Evolutionary conservation across 805 yeast species (phyloP).

Genomic region (Metschnikowia colocasiae): DNA sequence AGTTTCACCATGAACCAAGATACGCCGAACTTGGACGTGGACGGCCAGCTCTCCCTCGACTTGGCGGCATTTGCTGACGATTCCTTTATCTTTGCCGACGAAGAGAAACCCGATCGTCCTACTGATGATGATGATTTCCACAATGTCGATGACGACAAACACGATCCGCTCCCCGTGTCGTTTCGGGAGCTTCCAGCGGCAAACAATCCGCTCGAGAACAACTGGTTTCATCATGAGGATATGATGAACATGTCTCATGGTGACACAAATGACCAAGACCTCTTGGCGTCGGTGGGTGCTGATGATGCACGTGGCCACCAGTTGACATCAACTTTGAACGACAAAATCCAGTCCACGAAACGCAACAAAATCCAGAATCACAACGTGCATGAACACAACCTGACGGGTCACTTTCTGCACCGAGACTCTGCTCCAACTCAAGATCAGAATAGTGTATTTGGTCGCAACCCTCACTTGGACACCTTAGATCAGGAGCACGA

Average conservation of each 20-base stretch:
- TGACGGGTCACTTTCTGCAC: not conserved
- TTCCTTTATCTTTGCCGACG: slow-evolving; percentile 76
- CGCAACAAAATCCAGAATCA: slow-evolving; percentile 9
- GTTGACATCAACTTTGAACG: slow-evolving; percentile 8
- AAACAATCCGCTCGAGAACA: not conserved
- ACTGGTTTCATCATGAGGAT: not conserved
- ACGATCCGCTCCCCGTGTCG: not conserved
- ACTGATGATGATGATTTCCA: slow-evolving; percentile 10
- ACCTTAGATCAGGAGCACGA: not conserved
- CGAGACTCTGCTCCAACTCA: not conserved
- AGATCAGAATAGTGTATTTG: not conserved
- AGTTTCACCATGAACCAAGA: slow-evolving; percentile 50
- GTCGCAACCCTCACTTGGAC: not conserved
- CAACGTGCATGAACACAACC: not conserved
- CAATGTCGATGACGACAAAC: not conserved
- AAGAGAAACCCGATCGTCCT: slow-evolving; percentile 55
- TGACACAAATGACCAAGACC: not conserved
- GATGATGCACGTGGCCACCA: slow-evolving; percentile 8
- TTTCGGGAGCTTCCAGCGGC: not conserved
- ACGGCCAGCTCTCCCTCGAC: slow-evolving; percentile 47
- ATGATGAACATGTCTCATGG: not conserved
- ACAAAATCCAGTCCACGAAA: slow-evolving; percentile 13
- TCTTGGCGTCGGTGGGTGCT: not conserved
- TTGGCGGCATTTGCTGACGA: slow-evolving; percentile 82
- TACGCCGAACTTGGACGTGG: slow-evolving; percentile 40